Evolutionary conservation across 2,329 filamentous ascomycete species (phyloP).

Genomic region (Xylariaceae sp.): DNA sequence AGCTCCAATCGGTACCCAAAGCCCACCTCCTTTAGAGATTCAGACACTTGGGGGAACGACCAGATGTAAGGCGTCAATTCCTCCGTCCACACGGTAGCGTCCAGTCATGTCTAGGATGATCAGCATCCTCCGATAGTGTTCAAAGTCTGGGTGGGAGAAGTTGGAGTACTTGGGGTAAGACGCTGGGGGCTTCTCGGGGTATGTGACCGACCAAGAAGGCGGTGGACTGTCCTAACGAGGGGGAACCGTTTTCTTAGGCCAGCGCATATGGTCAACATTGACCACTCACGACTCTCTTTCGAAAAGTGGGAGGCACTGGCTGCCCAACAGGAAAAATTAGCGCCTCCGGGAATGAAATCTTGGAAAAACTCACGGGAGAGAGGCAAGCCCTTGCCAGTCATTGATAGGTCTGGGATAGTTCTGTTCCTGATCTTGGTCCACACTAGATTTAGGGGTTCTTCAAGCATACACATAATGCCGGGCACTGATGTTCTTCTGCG

Average conservation of each 20-base stretch:
- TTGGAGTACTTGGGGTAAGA: slow-evolving; percentile 10
- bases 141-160: slow-evolving; percentile 1
- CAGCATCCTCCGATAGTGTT: neutral
- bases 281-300: slow-evolving; percentile 7
- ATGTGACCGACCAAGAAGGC: neutral
- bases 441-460: neutral
- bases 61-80: no score
- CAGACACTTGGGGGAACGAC: no score
- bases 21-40: neutral
- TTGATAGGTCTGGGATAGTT: slow-evolving; percentile 4
- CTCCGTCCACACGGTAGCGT: no score
- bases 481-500: neutral
- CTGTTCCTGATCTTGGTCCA: slow-evolving; percentile 8
- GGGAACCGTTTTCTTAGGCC: slow-evolving; percentile 6
- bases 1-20: slow-evolving; percentile 1
- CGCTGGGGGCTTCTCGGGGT: neutral
- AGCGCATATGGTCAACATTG: slow-evolving; percentile 16
- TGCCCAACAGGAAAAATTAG: slow-evolving; percentile 10
- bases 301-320: slow-evolving; percentile 6
- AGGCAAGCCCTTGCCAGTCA: no score
- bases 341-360: slow-evolving; percentile 8
- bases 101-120: neutral
- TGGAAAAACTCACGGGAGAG: slow-evolving; percentile 8
- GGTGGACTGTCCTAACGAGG: slow-evolving; percentile 7
- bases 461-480: neutral